Evolutionary conservation across 2,329 filamentous ascomycete genomes (phyloP).

Genomic region (Pseudogymnoascus sp.): DNA sequence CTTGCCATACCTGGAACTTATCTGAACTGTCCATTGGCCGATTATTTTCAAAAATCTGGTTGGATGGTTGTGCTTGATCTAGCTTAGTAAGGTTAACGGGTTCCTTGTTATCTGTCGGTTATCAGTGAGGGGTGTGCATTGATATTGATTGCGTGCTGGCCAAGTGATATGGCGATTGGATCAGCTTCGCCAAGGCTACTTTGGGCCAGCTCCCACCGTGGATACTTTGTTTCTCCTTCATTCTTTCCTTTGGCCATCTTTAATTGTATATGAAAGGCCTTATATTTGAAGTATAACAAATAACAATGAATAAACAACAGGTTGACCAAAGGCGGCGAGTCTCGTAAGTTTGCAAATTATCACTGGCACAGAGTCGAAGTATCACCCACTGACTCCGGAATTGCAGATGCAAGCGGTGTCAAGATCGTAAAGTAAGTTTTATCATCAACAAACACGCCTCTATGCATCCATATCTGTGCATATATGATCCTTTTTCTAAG

Average conservation of each 20-base stretch:
- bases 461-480: not conserved
- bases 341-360: not conserved
- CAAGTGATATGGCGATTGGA: constrained; percentile 4
- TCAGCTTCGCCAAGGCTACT: not conserved
- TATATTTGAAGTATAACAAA: constrained; percentile 2
- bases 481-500: not conserved
- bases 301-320: constrained; percentile 2
- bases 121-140: not conserved
- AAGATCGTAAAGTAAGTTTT: constrained; percentile 14
- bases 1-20: not conserved
- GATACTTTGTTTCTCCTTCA: not conserved
- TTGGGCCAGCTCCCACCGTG: not conserved
- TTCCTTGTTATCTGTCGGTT: not conserved
- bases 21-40: not conserved
- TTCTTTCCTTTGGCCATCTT: not conserved
- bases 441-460: not conserved
- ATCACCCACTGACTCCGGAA: not conserved
- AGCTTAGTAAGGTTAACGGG: not conserved
- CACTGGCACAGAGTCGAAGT: not conserved
- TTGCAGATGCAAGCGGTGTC: constrained; percentile 15
- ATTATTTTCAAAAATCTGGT: not conserved
- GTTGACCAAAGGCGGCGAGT: not conserved
- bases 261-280: not conserved
- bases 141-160: constrained; percentile 5
- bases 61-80: not conserved